These are phyloP conservation scores for Xanthoparmelia taractica DNA, from an alignment of 495 filamentous ascomycete species.

Conservation along the genomic window DNA sequence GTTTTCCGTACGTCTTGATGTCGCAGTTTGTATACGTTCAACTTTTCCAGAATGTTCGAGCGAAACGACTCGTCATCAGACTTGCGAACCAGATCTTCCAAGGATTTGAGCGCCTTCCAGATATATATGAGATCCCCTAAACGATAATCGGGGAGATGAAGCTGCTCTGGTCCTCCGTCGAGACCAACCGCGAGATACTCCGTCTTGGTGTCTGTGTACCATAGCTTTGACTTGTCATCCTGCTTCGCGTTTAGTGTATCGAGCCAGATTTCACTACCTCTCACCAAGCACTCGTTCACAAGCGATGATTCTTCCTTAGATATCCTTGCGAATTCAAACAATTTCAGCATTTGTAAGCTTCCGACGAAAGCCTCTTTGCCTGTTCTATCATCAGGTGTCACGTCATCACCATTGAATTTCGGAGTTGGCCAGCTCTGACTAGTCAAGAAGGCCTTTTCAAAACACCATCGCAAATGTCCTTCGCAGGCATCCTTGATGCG, in stretches of 20 bases:
- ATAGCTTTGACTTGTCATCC: no score
- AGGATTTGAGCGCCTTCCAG: constrained; percentile 2
- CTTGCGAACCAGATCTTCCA: background rate
- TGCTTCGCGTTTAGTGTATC: no score
- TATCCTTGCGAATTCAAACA: background rate
- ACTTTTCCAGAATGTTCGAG: no score
- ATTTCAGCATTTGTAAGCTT: background rate
- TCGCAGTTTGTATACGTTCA: no score
- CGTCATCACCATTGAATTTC: background rate
- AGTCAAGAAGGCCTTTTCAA: background rate
- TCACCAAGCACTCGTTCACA: background rate
- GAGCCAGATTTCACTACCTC: no score
- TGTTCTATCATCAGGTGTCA: background rate
- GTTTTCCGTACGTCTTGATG: no score
- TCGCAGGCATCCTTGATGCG: background rate
- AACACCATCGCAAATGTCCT: background rate
- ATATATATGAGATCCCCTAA: constrained; percentile 1
- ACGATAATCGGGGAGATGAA: background rate
- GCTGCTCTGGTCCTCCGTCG: no score
- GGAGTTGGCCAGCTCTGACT: background rate
- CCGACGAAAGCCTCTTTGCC: background rate
- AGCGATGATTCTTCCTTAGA: background rate
- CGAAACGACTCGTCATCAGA: background rate
- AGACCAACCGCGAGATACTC: no score
- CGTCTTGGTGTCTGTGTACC: no score